Percentiles rank a stretch among this genome's conserved stretches.
These are phyloP conservation scores for Xylaria sp. DNA, from an alignment of 2,329 filamentous ascomycete species.

Conservation along the genomic window DNA sequence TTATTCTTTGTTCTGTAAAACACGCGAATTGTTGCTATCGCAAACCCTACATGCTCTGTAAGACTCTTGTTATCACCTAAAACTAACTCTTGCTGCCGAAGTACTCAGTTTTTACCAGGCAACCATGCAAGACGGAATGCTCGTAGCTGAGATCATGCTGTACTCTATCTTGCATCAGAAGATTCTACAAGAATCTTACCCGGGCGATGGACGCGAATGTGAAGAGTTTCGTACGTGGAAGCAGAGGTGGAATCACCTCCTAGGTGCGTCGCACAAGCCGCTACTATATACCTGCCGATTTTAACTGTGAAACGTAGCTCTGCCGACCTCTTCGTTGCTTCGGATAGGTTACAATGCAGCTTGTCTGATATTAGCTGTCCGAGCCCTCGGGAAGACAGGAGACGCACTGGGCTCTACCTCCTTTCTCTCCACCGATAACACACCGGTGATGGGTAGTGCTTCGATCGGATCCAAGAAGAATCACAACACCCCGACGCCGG, in stretches of 20 bases:
- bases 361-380: slow-evolving; percentile 49
- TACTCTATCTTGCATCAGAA: slow-evolving; percentile 53
- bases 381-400: slow-evolving; percentile 47
- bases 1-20: not conserved
- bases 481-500: slow-evolving; percentile 11
- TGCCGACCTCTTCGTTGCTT: slow-evolving; percentile 50
- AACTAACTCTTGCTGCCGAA: slow-evolving; percentile 15
- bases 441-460: not conserved
- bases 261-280: slow-evolving; percentile 42
- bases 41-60: not conserved
- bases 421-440: slow-evolving; percentile 43
- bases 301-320: slow-evolving; percentile 37
- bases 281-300: not conserved
- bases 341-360: slow-evolving; percentile 50
- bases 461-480: slow-evolving; percentile 18
- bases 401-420: slow-evolving; percentile 45
- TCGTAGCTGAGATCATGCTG: slow-evolving; percentile 53
- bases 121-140: slow-evolving; percentile 55
- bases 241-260: slow-evolving; percentile 50
- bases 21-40: not conserved
- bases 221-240: slow-evolving; percentile 51
- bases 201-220: slow-evolving; percentile 48
- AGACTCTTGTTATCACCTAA: not conserved
- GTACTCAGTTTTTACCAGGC: slow-evolving; percentile 54
- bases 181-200: slow-evolving; percentile 47